phyloP scores from a whole-genome alignment of 2,329 filamentous ascomycete genomes.

The Biscogniauxia marginata region DNA sequence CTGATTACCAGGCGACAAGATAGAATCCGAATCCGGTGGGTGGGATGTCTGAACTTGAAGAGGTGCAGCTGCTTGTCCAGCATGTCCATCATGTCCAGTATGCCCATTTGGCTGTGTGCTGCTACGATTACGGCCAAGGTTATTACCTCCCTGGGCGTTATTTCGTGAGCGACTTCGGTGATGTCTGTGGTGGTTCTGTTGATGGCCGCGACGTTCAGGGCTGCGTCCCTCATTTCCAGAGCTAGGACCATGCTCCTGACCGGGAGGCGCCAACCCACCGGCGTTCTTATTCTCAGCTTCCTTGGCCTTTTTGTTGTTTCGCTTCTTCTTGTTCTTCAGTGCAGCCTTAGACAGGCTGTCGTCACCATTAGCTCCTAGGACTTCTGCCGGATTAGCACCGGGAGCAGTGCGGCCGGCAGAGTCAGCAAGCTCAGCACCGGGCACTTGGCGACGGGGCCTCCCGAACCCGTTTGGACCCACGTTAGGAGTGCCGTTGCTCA shows the following conservation, averaged over 20 bases:
- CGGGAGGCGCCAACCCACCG: conserved; percentile 47
- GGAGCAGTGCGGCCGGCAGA: conserved; percentile 62
- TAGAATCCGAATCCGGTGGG: conserved; percentile 48
- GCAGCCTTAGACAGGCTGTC: conserved; percentile 80
- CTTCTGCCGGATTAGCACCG: conserved; percentile 66
- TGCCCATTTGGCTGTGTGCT: conserved; percentile 44
- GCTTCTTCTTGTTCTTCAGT: conserved; percentile 98
- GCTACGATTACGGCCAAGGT: conserved; percentile 49
- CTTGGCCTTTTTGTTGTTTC: conserved; percentile 84
- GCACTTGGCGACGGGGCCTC: conserved; percentile 71
- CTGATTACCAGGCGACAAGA: conserved; percentile 45
- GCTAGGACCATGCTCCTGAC: conserved; percentile 40
- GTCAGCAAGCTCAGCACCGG: conserved; percentile 71
- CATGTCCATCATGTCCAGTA: conserved; percentile 22
- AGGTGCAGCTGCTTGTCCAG: conserved; percentile 24
- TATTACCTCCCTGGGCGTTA: conserved; percentile 42
- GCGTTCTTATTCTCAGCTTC: conserved; percentile 65
- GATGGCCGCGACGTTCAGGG: conserved; percentile 63
- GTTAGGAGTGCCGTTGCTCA: conserved; percentile 74
- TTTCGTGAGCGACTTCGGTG: conserved; percentile 54
- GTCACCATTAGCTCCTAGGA: conserved; percentile 60
- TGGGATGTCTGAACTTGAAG: conserved; percentile 33
- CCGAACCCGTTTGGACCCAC: conserved; percentile 78
- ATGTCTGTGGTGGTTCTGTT: conserved; percentile 51
- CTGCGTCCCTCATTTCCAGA: conserved; percentile 57